Evolutionary conservation across 176 grass and related monocot genomes (phyloP).

Genomic region (bread wheat (Triticum aestivum)): IWGSC_CS_RefSeq_v2.1 NC_057803.1:691305570-691306069

Average conservation of each 20-base stretch:
- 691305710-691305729: constrained; percentile 87
- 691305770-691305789: constrained; percentile 51
- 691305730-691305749: constrained; percentile 61
- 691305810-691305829: constrained; percentile 38
- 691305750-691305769: constrained; percentile 82
- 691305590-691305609: constrained; percentile 61
- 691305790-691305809: constrained; percentile 43
- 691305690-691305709: constrained; percentile 35
- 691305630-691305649: constrained; percentile 53
- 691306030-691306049: constrained; percentile 6
- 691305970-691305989: constrained; percentile 16
- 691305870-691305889: constrained; percentile 53
- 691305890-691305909: constrained; percentile 56
- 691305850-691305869: constrained; percentile 29
- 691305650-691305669: constrained; percentile 30
- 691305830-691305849: constrained; percentile 20
- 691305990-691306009: constrained; percentile 24
- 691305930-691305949: constrained; percentile 61
- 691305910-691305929: constrained; percentile 4
- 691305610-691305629: constrained; percentile 67
- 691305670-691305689: not conserved
- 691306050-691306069: constrained; percentile 45
- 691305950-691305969: constrained; percentile 55
- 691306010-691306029: constrained; percentile 29
- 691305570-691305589: not conserved